Percentiles rank a stretch among this genome's conserved stretches.
Evolutionary conservation across 345 rosid genomes (phyloP).

Genomic region (Aegle marmelos): DNA sequence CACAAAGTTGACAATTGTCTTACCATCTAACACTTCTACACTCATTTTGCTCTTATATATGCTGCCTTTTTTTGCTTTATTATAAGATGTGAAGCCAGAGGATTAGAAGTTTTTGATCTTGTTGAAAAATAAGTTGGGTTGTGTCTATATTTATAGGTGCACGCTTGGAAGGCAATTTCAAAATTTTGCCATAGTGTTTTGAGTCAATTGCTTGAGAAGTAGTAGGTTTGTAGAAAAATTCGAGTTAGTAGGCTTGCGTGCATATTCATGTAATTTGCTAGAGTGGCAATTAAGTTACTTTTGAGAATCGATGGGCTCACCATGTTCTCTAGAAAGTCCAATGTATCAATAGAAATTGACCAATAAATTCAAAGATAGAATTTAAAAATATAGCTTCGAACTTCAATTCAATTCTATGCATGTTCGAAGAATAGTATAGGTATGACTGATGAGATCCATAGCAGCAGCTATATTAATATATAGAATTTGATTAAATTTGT

Average conservation of each 20-base stretch:
- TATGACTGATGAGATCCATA: not conserved
- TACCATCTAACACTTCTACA: slow-evolving; percentile 35
- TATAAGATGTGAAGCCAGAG: no score
- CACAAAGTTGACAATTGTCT: slow-evolving; percentile 37
- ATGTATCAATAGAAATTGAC: not conserved
- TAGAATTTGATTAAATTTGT: no score
- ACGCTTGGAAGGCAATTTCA: not conserved
- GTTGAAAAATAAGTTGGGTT: not conserved
- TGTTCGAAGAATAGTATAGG: not conserved
- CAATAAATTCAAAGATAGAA: not conserved
- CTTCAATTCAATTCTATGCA: not conserved
- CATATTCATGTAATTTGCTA: not conserved
- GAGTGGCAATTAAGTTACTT: not conserved
- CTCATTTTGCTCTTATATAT: slow-evolving; percentile 27
- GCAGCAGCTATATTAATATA: not conserved
- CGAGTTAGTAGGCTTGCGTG: not conserved
- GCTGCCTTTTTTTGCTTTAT: not conserved
- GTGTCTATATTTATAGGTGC: not conserved
- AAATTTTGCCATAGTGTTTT: not conserved
- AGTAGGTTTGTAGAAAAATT: not conserved
- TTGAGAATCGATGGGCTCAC: not conserved
- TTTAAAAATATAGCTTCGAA: no score
- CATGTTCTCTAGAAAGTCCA: not conserved
- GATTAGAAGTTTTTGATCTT: not conserved
- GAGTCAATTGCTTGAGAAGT: no score